phyloP scores from a whole-genome alignment of 805 yeast species.

The Scheffersomyces coipomensis region DNA sequence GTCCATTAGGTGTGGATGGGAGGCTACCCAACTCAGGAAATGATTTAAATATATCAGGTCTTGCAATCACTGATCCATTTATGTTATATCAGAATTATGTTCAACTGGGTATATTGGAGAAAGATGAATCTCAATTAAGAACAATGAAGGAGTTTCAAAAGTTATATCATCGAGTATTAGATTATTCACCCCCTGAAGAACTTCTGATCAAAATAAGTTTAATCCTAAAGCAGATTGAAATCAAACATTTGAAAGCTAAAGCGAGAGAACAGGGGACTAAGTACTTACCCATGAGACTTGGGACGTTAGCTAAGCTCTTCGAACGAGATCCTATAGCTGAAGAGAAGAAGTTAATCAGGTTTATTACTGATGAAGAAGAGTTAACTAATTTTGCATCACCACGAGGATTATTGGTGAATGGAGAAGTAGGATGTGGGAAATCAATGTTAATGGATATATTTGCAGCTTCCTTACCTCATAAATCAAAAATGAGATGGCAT shows the following conservation, averaged over 20 bases:
- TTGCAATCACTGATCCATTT: constrained; percentile 63
- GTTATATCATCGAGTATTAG: constrained; percentile 54
- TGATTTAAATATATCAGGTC: constrained; percentile 3
- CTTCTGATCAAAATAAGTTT: constrained; percentile 43
- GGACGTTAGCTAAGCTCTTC: constrained; percentile 20
- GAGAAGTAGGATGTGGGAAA: constrained; percentile 75
- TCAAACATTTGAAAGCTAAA: constrained; percentile 25
- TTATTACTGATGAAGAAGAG: constrained; percentile 62
- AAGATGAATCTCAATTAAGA: constrained; percentile 61
- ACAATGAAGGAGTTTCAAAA: constrained; percentile 63
- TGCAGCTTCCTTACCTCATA: constrained; percentile 62
- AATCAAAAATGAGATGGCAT: constrained; percentile 68
- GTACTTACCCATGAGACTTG: constrained; percentile 14
- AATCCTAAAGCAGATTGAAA: constrained; percentile 30
- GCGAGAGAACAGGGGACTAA: constrained; percentile 9
- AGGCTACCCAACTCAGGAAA: constrained; percentile 21
- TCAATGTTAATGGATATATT: constrained; percentile 73
- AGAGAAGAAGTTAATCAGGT: constrained; percentile 43
- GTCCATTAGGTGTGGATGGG: constrained; percentile 31
- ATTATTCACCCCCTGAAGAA: constrained; percentile 56
- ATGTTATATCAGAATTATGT: constrained; percentile 54
- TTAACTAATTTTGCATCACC: constrained; percentile 54
- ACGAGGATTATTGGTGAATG: constrained; percentile 61
- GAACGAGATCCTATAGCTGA: constrained; percentile 27
- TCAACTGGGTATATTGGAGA: constrained; percentile 46